These are phyloP conservation scores for Teunomyces kruisii DNA, from an alignment of 805 yeast genomes.

Conservation along the genomic window DNA sequence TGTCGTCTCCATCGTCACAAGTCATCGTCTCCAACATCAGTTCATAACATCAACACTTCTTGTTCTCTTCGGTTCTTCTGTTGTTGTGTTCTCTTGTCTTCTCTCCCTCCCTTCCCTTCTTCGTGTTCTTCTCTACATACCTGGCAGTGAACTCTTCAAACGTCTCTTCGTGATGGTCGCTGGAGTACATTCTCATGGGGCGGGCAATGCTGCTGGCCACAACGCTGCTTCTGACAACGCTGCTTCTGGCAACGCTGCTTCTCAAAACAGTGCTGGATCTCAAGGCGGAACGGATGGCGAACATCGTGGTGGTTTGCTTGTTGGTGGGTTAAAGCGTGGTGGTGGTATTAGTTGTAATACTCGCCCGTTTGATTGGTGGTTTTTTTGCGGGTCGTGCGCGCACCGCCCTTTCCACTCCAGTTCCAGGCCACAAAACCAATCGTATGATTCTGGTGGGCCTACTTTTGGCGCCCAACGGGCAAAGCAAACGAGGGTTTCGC, in stretches of 20 bases:
- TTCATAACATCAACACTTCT: background rate
- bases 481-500: too few relatives aligned
- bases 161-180: conserved; percentile 82
- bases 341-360: background rate
- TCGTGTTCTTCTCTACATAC: conserved; percentile 39
- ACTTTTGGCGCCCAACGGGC: too few relatives aligned
- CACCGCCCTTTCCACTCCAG: background rate
- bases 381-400: background rate
- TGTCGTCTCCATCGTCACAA: background rate
- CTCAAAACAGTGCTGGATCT: conserved; percentile 38
- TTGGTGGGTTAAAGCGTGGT: background rate
- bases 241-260: conserved; percentile 31
- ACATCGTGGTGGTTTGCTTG: conserved; percentile 20
- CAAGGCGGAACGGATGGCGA: conserved; percentile 43
- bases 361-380: conserved; percentile 3
- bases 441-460: background rate
- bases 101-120: background rate
- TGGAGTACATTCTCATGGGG: conserved; percentile 65
- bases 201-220: conserved; percentile 21
- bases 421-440: conserved; percentile 4
- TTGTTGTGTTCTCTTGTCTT: background rate
- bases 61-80: too few relatives aligned
- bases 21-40: too few relatives aligned
- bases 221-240: conserved; percentile 35
- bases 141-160: conserved; percentile 90